Conservation (phyloP, 345 rosid species). For the Brassica cretica region DNA sequence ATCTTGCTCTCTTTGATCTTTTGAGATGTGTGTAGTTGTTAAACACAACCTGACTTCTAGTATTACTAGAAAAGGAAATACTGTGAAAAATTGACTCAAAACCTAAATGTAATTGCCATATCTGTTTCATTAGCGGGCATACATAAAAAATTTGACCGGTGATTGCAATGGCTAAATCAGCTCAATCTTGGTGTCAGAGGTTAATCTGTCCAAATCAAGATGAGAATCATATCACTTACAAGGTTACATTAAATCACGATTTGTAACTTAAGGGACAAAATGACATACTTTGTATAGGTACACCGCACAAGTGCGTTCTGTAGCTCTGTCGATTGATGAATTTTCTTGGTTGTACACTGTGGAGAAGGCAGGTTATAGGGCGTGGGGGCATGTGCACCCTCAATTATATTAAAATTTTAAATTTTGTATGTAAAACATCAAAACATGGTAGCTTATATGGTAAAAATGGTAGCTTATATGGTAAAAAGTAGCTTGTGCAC, state of each 20-base stretch:
- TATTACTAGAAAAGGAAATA: background rate
- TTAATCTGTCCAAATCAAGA: conserved; percentile 14
- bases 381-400: too few relatives aligned
- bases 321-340: conserved; percentile 51
- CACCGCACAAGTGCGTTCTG: conserved; percentile 60
- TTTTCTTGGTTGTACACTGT: conserved; percentile 40
- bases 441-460: too few relatives aligned
- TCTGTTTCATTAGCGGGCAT: background rate
- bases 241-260: background rate
- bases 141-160: background rate
- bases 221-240: conserved; percentile 24
- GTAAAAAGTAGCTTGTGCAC: too few relatives aligned
- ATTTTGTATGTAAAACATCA: too few relatives aligned
- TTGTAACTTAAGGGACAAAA: background rate
- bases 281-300: conserved; percentile 63
- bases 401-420: too few relatives aligned
- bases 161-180: conserved; percentile 25
- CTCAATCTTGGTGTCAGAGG: background rate
- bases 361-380: too few relatives aligned
- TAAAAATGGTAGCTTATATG: too few relatives aligned
- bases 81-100: background rate
- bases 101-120: background rate
- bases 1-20: background rate
- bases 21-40: background rate
- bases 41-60: background rate